Percentiles rank a stretch among this genome's conserved stretches.
phyloP scores from a whole-genome alignment of 2,329 filamentous ascomycete species.

The Boeremia exigua region DNA sequence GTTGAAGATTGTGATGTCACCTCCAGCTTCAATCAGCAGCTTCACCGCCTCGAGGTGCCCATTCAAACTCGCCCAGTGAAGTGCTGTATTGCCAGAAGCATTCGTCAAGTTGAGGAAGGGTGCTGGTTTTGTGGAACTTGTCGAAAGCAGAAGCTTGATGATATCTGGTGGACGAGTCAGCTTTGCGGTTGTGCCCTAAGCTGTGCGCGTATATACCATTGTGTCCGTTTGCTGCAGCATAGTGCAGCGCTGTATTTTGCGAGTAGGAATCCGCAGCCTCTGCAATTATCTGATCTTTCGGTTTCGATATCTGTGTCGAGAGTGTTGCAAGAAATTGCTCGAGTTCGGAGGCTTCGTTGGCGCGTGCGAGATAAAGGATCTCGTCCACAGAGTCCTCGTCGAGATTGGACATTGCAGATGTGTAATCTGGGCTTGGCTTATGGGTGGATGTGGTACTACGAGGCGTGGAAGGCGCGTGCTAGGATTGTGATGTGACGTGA shows the following conservation, averaged over 20 bases:
- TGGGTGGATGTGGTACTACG: background rate
- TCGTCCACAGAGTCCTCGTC: slow-evolving; percentile 85
- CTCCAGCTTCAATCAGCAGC: slow-evolving; percentile 75
- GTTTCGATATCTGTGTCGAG: slow-evolving; percentile 65
- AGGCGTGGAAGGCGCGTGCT: slow-evolving; percentile 3
- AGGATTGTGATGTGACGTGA: slow-evolving; percentile 14
- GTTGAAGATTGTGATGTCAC: slow-evolving; percentile 79
- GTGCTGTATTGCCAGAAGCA: slow-evolving; percentile 82
- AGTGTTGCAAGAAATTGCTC: slow-evolving; percentile 64
- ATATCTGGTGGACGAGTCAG: slow-evolving; percentile 39
- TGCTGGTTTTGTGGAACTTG: slow-evolving; percentile 24
- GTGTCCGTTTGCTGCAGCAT: slow-evolving; percentile 91
- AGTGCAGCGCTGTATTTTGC: slow-evolving; percentile 83
- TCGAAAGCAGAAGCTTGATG: slow-evolving; percentile 49
- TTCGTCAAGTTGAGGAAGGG: slow-evolving; percentile 73
- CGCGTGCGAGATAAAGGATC: slow-evolving; percentile 83
- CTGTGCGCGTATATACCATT: slow-evolving; percentile 59
- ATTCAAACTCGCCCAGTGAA: slow-evolving; percentile 94
- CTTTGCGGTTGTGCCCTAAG: background rate
- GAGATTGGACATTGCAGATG: slow-evolving; percentile 31
- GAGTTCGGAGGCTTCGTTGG: slow-evolving; percentile 76
- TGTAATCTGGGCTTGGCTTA: background rate
- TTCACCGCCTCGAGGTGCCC: slow-evolving; percentile 84
- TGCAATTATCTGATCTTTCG: slow-evolving; percentile 67
- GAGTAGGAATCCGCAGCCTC: slow-evolving; percentile 76